Evolutionary conservation across 192 early-diverging fungal species (phyloP), one percentile per base, ranked within the genome.

Genomic region (Dimargaris cristalligena): DNA sequence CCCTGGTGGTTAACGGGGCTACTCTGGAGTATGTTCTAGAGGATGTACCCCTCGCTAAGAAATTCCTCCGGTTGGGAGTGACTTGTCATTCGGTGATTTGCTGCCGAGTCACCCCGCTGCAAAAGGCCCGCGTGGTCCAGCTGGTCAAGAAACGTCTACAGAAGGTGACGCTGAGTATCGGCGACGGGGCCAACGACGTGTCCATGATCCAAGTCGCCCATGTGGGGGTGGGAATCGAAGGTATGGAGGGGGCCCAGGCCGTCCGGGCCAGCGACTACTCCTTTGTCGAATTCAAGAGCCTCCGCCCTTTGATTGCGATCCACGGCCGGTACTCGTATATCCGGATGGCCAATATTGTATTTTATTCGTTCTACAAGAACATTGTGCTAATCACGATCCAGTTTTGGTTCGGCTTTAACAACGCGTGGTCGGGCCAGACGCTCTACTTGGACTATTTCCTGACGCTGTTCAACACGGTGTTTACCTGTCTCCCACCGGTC

Each of bases 131-230:
- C 18, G 82, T 92, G 0, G 92, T 94, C 54, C 74, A 80, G 61
- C 76, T 74, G 44, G 79, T 85, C 57, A 31, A 54, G 28, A 64
- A 69, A 59, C 58, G 61, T 34, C 71, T 65, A 23, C 47, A 71
- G 22, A 64, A 70, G 14, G 77, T 86, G 56, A 90, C 87, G 25
- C 63, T 89, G 44, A 86, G 86, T 13, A 90, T 95, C 49, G 92
- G 92, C 34, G 92, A 95, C 48, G 92, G 92, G 18, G 92, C 87
- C 51, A 95, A 95, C 63, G 92, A 95, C 58, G 87, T 94, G 77
- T 84, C 87, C 23, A 95, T 95, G 92, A 91, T 95, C 60, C 86
- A 93, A 62, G 87, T 87, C 62, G 89, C 92, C 13, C 81, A 95
- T 56, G 85, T 93, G 29, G 92, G 92, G 14, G 83, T 95, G 34